A percentile compares a stretch with the other conserved stretches of the same genome.
phyloP scores from a whole-genome alignment of 371 early-diverging fungal species.

The Mortierella sp. region DNA sequence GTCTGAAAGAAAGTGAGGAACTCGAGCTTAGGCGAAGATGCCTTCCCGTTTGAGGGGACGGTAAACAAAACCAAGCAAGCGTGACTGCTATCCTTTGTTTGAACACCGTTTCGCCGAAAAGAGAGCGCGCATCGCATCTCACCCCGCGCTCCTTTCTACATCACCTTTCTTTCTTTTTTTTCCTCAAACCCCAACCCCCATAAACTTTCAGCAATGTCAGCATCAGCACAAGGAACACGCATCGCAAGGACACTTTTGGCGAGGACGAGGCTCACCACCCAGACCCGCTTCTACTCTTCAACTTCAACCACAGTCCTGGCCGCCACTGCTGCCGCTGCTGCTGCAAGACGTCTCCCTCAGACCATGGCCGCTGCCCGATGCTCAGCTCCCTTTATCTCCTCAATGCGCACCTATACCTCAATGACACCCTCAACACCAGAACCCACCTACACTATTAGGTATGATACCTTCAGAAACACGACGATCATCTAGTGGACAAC shows the following conservation, averaged over 20 bases:
- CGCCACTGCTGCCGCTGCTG: background rate
- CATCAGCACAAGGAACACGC: conserved; percentile 2
- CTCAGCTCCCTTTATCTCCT: background rate
- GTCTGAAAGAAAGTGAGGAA: background rate
- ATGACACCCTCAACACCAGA: conserved; percentile 19
- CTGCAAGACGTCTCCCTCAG: background rate
- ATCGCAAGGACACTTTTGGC: conserved; percentile 15
- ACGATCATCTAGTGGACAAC: background rate
- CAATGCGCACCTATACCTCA: conserved; percentile 8
- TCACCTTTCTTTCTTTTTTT: too few relatives aligned
- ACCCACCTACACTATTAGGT: conserved; percentile 32
- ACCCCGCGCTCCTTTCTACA: background rate
- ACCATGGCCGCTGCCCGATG: background rate
- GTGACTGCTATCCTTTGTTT: conserved; percentile 16
- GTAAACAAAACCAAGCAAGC: conserved; percentile 14
- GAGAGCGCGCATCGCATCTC: conserved; percentile 12
- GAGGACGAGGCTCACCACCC: conserved; percentile 5
- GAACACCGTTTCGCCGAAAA: conserved; percentile 1
- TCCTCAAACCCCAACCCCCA: too few relatives aligned
- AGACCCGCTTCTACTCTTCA: background rate
- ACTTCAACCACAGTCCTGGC: background rate
- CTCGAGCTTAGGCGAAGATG: background rate
- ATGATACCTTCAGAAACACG: background rate
- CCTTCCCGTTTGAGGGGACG: background rate
- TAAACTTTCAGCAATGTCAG: conserved; percentile 4